Base-by-base conservation (phyloP, 768 basidiomycete genomes). In the Mycena belliarum region DNA sequence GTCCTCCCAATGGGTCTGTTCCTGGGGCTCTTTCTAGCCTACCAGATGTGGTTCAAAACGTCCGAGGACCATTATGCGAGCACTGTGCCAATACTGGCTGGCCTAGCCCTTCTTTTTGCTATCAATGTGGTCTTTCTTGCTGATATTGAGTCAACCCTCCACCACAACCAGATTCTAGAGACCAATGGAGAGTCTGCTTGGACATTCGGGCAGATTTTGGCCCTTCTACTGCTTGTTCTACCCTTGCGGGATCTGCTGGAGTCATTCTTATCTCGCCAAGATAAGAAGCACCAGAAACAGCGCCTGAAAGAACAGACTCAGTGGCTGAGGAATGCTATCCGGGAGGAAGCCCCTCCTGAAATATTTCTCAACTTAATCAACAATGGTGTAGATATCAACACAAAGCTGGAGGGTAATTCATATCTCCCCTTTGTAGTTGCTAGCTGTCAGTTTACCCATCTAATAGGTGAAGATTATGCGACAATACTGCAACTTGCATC, bases 201-300 rank as follows among this genome's bases (percentile, higher is more conserved):
- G 58, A 49, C 58, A 5, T 54, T 60, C 26, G 58, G 58, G 12
- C 58, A 60, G 21, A 55, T 49, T 26, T 37, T 60, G 16, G 45
- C 52, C 6, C n/a, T 60, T 14, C 18, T 49, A 11, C n/a, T 60
- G 2, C 20, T 60, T 28, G 38, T 55, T 10, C 46, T 60, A 15
- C 59, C 59, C 0, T 25, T 60, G 46, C 59, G 47, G 8, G 52
- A 50, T 21, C 37, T 56, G 1, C 9, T 45, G 24, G 52, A 45
- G 20, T 29, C 41, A 12, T 6, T 41, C 9, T 21, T 16, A 6
- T 6, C 12, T 12, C 32, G 43, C 23, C 29, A 15, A 21, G 41
- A 53, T 12, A 37, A 18, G 12, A 23, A n/a, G n/a, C n/a, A n/a
- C n/a, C n/a, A n/a, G n/a, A n/a, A n/a, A n/a, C n/a, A 38, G 38